A percentile compares a stretch with the other conserved stretches of the same genome.
Evolutionary conservation across 1,139 yeast species (phyloP).

Genomic region (Hansenula lynferdii): DNA sequence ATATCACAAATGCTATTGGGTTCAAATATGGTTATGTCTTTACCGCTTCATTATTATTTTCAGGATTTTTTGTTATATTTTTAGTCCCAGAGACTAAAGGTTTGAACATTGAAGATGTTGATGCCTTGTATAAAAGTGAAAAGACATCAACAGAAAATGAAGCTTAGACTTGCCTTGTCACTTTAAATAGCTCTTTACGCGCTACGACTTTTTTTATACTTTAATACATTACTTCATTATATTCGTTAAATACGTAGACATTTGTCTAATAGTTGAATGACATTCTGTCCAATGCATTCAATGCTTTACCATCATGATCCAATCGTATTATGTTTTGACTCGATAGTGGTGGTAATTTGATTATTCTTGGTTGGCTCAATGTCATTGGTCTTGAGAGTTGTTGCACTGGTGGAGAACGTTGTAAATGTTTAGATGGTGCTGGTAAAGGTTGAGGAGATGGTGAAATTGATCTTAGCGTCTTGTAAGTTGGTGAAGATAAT

Average conservation of each 20-base stretch:
- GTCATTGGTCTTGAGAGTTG: background rate
- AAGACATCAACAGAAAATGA: too few relatives aligned
- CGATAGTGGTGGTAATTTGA: conserved; percentile 1
- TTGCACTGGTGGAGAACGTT: background rate
- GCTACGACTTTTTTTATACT: too few relatives aligned
- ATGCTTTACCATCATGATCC: conserved; percentile 13
- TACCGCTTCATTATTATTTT: conserved; percentile 56
- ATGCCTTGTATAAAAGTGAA: conserved; percentile 27
- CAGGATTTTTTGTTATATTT: conserved; percentile 53
- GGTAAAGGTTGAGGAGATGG: background rate
- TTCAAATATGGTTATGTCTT: conserved; percentile 68
- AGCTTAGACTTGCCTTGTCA: too few relatives aligned
- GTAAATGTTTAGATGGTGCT: background rate
- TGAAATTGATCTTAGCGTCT: background rate
- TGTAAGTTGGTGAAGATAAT: background rate
- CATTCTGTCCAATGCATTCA: conserved; percentile 16
- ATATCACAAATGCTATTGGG: conserved; percentile 47
- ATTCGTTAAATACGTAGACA: too few relatives aligned
- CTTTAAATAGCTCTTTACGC: too few relatives aligned
- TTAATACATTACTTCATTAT: too few relatives aligned
- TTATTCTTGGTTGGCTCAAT: background rate
- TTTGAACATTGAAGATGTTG: conserved; percentile 61
- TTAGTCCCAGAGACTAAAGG: conserved; percentile 73
- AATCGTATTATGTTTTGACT: background rate
- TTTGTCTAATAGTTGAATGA: too few relatives aligned